phyloP scores from a whole-genome alignment of 306 rosid genomes.

The Cucumis hystrix region DNA sequence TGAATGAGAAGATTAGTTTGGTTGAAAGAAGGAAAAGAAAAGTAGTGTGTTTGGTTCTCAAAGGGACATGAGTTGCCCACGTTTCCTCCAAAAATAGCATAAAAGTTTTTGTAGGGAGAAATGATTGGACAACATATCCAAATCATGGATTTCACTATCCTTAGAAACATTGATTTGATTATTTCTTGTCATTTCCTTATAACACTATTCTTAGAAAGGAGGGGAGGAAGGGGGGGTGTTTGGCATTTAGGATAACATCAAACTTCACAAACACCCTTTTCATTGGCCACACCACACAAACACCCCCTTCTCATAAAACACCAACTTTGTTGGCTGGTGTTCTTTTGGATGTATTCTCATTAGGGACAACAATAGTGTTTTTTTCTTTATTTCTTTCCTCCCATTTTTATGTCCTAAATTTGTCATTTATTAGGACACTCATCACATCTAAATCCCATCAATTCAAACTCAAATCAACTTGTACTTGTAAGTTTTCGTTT shows the following conservation, averaged over 20 bases:
- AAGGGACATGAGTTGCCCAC: slow-evolving; percentile 9
- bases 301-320: neutral
- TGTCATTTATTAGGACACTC: no score
- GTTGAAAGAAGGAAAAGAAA: slow-evolving; percentile 7
- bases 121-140: slow-evolving; percentile 45
- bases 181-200: slow-evolving; percentile 37
- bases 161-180: slow-evolving; percentile 44
- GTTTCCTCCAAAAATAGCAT: slow-evolving; percentile 20
- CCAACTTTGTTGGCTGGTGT: slow-evolving; percentile 20
- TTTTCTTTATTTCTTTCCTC: neutral
- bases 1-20: slow-evolving; percentile 15
- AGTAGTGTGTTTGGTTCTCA: neutral
- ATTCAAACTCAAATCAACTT: no score
- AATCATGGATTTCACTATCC: slow-evolving; percentile 39
- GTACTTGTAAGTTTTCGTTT: no score
- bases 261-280: slow-evolving; percentile 14
- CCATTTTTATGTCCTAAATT: neutral
- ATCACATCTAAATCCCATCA: no score
- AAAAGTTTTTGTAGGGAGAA: slow-evolving; percentile 15
- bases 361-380: slow-evolving; percentile 27
- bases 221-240: slow-evolving; percentile 13
- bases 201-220: slow-evolving; percentile 19
- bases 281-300: neutral
- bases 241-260: slow-evolving; percentile 35
- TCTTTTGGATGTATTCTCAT: slow-evolving; percentile 43